Evolutionary conservation across 495 filamentous ascomycete species (phyloP).

Genomic region (Mytilinidion resinicola): DNA sequence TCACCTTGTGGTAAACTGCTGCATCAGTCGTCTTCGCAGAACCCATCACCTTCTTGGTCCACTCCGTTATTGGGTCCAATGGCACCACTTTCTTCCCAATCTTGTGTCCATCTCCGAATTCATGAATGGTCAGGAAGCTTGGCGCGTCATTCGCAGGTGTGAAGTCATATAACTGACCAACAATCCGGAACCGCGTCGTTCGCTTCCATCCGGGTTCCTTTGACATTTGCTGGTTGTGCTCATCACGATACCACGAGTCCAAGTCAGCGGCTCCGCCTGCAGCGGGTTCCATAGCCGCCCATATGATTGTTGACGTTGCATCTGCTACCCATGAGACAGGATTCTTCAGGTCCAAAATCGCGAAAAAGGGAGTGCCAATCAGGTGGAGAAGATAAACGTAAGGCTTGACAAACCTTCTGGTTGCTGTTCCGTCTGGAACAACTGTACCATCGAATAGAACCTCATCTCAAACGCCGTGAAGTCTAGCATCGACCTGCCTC

Average conservation of each 20-base stretch:
- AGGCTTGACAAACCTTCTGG: slow-evolving; percentile 15
- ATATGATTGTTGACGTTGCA: slow-evolving; percentile 11
- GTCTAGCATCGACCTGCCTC: not conserved
- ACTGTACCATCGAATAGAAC: slow-evolving; percentile 16
- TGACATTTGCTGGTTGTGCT: slow-evolving; percentile 27
- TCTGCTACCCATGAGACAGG: not conserved
- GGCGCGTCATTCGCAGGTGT: slow-evolving; percentile 6
- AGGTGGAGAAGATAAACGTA: not conserved
- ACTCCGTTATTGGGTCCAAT: slow-evolving; percentile 20
- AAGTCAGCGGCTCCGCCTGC: slow-evolving; percentile 15
- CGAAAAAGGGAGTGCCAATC: no score
- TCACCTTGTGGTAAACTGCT: slow-evolving; percentile 19
- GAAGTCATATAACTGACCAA: slow-evolving; percentile 4
- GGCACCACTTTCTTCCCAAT: slow-evolving; percentile 19
- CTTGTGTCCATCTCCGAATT: slow-evolving; percentile 26
- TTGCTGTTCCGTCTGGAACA: slow-evolving; percentile 20
- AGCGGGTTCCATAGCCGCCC: slow-evolving; percentile 14
- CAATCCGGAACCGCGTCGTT: slow-evolving; percentile 14
- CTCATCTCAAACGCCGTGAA: slow-evolving; percentile 7
- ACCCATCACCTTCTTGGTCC: slow-evolving; percentile 18
- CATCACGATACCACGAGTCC: slow-evolving; percentile 26
- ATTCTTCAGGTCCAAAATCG: no score
- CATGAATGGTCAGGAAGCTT: slow-evolving; percentile 21
- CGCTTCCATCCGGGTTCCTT: slow-evolving; percentile 24
- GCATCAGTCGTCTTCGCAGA: slow-evolving; percentile 17